These are phyloP conservation scores for Psilocybe tampanensis DNA, from an alignment of 768 basidiomycete species.

Conservation along the genomic window DNA sequence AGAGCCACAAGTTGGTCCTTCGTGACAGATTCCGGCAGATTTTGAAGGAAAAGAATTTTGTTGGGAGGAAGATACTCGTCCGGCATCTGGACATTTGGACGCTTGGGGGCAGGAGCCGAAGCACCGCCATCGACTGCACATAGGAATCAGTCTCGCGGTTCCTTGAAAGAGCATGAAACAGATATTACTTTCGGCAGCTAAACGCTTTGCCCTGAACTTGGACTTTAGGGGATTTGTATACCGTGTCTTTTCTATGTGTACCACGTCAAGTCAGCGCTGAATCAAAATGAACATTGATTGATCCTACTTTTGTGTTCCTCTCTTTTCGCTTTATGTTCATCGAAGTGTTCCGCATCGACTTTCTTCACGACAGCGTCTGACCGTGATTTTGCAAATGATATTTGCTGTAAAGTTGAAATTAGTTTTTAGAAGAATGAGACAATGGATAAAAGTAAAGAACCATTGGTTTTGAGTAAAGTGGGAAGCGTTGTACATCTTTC, in stretches of 20 bases:
- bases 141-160: conserved; percentile 12
- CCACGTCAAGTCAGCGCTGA: conserved; percentile 1
- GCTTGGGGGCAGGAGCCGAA: conserved; percentile 66
- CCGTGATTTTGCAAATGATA: conserved; percentile 86
- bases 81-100: conserved; percentile 93
- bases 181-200: conserved; percentile 73
- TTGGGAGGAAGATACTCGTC: conserved; percentile 99
- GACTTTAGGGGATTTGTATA: conserved; percentile 89
- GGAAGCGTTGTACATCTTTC: conserved; percentile 93
- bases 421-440: background rate
- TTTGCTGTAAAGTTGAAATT: conserved; percentile 62
- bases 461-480: conserved; percentile 96
- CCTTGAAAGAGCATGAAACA: conserved; percentile 16
- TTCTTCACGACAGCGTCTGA: conserved; percentile 90
- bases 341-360: conserved; percentile 65
- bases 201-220: conserved; percentile 80
- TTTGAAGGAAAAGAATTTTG: conserved; percentile 98
- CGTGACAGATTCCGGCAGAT: conserved; percentile 89
- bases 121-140: conserved; percentile 67
- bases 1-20: conserved; percentile 90
- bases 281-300: background rate
- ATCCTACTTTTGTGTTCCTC: conserved; percentile 83
- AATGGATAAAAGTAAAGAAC: conserved; percentile 42
- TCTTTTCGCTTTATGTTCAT: conserved; percentile 74
- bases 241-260: conserved; percentile 66